phyloP scores from a whole-genome alignment of 1,139 yeast genomes.

The Pichia sorboxylosa region DNA sequence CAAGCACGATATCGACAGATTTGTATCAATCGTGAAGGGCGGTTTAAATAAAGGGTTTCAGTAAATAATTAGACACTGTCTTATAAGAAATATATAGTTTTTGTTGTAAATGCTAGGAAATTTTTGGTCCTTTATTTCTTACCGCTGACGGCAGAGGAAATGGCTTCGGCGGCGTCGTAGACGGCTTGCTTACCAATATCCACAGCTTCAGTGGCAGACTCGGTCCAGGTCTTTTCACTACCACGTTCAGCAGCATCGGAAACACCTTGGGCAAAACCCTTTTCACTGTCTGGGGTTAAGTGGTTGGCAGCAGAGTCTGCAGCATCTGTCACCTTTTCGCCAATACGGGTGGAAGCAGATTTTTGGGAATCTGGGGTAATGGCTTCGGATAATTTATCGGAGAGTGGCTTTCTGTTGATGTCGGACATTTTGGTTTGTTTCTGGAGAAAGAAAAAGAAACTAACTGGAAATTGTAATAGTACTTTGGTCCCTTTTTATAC shows the following conservation, averaged over 20 bases:
- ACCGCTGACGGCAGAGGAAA: slow-evolving; percentile 47
- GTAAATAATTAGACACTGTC: too few species aligned
- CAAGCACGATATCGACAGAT: too few species aligned
- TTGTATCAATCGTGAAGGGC: too few species aligned
- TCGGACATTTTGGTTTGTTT: slow-evolving; percentile 42
- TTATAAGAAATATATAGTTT: too few species aligned
- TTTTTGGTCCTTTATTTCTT: too few species aligned
- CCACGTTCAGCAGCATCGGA: slow-evolving; percentile 36
- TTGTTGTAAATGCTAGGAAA: too few species aligned
- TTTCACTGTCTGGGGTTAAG: slow-evolving; percentile 50
- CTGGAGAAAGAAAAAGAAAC: too few species aligned
- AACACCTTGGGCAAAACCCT: slow-evolving; percentile 56
- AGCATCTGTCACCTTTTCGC: slow-evolving; percentile 57
- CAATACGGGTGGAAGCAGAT: slow-evolving; percentile 49
- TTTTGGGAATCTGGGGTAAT: slow-evolving; percentile 68
- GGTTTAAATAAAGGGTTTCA: too few species aligned
- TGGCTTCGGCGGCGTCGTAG: slow-evolving; percentile 47
- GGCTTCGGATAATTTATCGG: slow-evolving; percentile 56
- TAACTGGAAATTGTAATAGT: too few species aligned
- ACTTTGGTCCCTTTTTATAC: too few species aligned
- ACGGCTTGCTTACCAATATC: slow-evolving; percentile 53
- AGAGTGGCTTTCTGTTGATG: slow-evolving; percentile 64
- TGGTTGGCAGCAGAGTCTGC: slow-evolving; percentile 53
- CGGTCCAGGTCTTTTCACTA: slow-evolving; percentile 14
- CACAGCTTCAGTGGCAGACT: slow-evolving; percentile 44